phyloP scores from a whole-genome alignment of 441 rosid species.

The Dalechampia spathulata region DNA sequence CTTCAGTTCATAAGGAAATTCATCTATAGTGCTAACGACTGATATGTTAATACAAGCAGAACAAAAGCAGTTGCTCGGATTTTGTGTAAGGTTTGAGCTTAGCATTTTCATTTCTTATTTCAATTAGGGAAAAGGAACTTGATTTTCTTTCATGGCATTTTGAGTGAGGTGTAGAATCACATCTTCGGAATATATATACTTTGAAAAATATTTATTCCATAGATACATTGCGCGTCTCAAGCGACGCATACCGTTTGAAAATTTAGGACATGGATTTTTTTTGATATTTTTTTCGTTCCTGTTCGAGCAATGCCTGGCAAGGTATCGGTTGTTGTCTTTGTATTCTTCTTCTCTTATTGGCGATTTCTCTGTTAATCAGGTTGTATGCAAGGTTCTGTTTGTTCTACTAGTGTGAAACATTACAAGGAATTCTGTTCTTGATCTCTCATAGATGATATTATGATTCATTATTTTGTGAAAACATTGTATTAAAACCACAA shows the following conservation, averaged over 20 bases:
- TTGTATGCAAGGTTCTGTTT: conserved; percentile 39
- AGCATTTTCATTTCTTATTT: conserved; percentile 19
- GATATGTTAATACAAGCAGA: conserved; percentile 32
- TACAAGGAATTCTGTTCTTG: conserved; percentile 22
- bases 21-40: conserved; percentile 34
- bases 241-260: conserved; percentile 20
- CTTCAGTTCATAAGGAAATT: conserved; percentile 27
- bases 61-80: conserved; percentile 34
- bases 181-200: conserved; percentile 43
- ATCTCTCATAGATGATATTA: conserved; percentile 30
- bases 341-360: conserved; percentile 19
- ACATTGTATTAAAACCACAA: conserved; percentile 6
- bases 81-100: conserved; percentile 48
- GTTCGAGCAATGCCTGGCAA: conserved; percentile 26
- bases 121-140: conserved; percentile 25
- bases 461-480: conserved; percentile 27
- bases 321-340: conserved; percentile 29
- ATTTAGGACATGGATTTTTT: conserved; percentile 19
- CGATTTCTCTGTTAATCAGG: conserved; percentile 27
- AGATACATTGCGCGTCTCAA: conserved; percentile 33
- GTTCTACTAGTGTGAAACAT: conserved; percentile 41
- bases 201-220: conserved; percentile 34
- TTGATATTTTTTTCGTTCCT: conserved; percentile 1
- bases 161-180: conserved; percentile 56
- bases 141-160: conserved; percentile 36